Evolutionary conservation across 768 basidiomycete genomes (phyloP), one percentile per base, ranked within the genome.

Genomic region (Kwoniella dendrophila): DNA sequence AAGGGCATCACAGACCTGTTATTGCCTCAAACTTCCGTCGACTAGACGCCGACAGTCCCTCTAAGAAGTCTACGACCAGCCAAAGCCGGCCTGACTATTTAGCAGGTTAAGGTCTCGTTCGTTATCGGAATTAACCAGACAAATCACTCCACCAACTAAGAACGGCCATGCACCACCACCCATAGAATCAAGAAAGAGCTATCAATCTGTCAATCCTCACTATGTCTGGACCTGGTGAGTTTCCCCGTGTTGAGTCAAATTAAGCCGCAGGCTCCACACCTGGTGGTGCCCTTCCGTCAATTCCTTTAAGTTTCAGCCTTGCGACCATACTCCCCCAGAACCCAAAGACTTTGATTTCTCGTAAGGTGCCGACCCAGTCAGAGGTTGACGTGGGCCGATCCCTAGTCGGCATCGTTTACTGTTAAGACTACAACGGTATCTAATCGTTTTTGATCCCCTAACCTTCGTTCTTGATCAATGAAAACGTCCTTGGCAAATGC

Each of bases 41-140:
- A 84, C 86, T 88, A 87, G 83, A 87, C 83, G 84, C 85, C 83
- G 83, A 87, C 84, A 87, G 87, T 87, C 86, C 87, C 86, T 88
- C 86, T 88, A 88, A 88, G 87, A 89, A 88, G 87, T 84, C 85
- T 73, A 81, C 83, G 84, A 84, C 86, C 86, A 86, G 84, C 87
- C 68, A 83, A 85, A 85, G 86, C 83, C 84, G 80, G 83, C 84
- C 85, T 83, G 87, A 83, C 88, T 89, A 90, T 88, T 89, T 88
- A 89, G 88, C 87, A 88, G 86, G 87, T 87, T 86, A 88, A 88
- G 87, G 88, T 90, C 88, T 90, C 87, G 85, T 88, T 90, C 86
- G 85, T 89, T 89, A 89, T 90, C 88, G 85, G 87, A 89, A 89
- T 90, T 89, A 90, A 89, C 88, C 89, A 90, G 89, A 90, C 89